Percentiles rank a stretch among this genome's conserved stretches.
phyloP scores from a whole-genome alignment of 768 basidiomycete species.

The Rhodocollybia butyracea region DNA sequence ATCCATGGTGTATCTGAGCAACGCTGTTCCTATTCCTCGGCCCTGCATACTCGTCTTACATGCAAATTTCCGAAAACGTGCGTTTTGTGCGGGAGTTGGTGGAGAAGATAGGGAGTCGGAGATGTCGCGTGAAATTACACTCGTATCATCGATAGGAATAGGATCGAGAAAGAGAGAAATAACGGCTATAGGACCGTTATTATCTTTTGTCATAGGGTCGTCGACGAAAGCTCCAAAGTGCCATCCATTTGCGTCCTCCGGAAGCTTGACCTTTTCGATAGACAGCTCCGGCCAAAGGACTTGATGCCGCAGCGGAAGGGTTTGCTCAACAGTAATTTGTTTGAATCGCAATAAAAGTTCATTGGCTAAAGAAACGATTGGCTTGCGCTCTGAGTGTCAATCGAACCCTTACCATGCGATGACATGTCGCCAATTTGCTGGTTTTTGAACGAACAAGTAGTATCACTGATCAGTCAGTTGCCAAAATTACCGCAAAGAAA shows the following conservation, averaged over 20 bases:
- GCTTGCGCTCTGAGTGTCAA: too few relatives aligned
- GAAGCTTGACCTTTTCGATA: slow-evolving; percentile 44
- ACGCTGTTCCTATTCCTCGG: slow-evolving; percentile 47
- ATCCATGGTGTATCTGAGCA: slow-evolving; percentile 39
- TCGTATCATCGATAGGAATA: slow-evolving; percentile 30
- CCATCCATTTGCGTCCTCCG: slow-evolving; percentile 46
- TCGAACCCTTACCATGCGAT: too few relatives aligned
- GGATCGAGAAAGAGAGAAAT: slow-evolving; percentile 54
- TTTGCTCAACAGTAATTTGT: slow-evolving; percentile 37
- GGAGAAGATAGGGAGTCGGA: neutral
- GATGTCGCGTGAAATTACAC: too few relatives aligned
- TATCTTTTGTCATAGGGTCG: slow-evolving; percentile 12
- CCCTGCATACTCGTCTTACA: slow-evolving; percentile 50
- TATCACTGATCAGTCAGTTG: too few relatives aligned
- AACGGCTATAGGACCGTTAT: slow-evolving; percentile 49
- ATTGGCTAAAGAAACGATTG: neutral
- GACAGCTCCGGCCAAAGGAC: slow-evolving; percentile 57
- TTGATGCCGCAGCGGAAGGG: slow-evolving; percentile 48
- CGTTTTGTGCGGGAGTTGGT: slow-evolving; percentile 7
- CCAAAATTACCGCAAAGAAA: too few relatives aligned
- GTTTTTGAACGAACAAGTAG: too few relatives aligned
- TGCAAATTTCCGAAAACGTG: slow-evolving; percentile 60
- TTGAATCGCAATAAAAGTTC: neutral
- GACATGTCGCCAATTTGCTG: too few relatives aligned
- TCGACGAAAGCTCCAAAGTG: slow-evolving; percentile 57